Percentiles rank a stretch among this genome's conserved stretches.
Conservation (phyloP, 345 rosid species). For the Lumnitzera racemosa region DNA sequence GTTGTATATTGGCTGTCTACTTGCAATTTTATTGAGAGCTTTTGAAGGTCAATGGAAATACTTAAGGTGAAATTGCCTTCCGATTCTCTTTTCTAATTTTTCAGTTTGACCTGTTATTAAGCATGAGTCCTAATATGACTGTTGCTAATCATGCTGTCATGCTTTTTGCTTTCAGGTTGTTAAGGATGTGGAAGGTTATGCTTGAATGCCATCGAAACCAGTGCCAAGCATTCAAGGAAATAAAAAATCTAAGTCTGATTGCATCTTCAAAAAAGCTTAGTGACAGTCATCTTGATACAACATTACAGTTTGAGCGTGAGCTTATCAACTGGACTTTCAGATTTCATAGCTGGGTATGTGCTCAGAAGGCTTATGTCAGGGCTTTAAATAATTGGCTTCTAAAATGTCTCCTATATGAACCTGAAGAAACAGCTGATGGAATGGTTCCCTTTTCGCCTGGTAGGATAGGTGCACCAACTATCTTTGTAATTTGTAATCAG, state of each 20-base stretch:
- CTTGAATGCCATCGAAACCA: conserved; percentile 84
- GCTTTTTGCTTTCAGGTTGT: conserved; percentile 41
- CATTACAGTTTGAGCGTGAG: conserved; percentile 66
- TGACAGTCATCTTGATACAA: conserved; percentile 60
- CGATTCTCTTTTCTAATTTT: too few species aligned
- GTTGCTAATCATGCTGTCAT: background rate
- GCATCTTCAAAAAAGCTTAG: conserved; percentile 56
- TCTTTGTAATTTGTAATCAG: conserved; percentile 90
- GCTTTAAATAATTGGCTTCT: conserved; percentile 85
- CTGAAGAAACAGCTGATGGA: conserved; percentile 88
- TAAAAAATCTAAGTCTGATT: conserved; percentile 47
- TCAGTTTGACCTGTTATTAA: too few species aligned
- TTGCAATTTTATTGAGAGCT: too few species aligned
- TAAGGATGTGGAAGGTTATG: conserved; percentile 92
- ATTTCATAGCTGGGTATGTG: conserved; percentile 70
- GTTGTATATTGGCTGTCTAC: too few species aligned
- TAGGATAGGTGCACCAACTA: conserved; percentile 84
- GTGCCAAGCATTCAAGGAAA: conserved; percentile 66
- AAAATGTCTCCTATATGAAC: conserved; percentile 76
- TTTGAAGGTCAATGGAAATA: too few species aligned
- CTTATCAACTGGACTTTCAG: conserved; percentile 65
- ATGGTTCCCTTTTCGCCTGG: conserved; percentile 88
- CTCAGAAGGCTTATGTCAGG: conserved; percentile 68
- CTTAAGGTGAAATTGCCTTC: too few species aligned
- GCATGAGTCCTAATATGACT: too few species aligned